Evolutionary conservation across 2,329 filamentous ascomycete genomes (phyloP).

Genomic region (Colletotrichum sp.): DNA sequence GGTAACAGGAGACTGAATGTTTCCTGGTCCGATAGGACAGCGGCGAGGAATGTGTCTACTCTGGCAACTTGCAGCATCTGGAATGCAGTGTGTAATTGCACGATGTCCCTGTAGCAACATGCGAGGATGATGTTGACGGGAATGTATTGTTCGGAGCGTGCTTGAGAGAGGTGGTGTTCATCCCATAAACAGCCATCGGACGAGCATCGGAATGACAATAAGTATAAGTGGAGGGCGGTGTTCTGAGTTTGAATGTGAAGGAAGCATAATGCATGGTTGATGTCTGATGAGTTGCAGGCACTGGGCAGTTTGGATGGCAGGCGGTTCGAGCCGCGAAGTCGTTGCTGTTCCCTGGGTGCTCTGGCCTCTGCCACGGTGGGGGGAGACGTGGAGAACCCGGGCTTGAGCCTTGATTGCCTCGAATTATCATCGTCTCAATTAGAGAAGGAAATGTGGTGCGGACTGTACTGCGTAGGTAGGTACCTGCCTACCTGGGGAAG

Average conservation of each 20-base stretch:
- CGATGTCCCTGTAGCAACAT: not conserved
- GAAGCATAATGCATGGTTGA: not conserved
- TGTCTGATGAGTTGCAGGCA: not conserved
- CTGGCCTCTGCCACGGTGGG: not conserved
- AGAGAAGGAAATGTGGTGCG: not conserved
- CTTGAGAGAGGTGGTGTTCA: not conserved
- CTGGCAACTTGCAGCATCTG: not conserved
- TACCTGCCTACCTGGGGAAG: not conserved
- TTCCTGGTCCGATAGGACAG: not conserved
- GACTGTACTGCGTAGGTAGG: not conserved
- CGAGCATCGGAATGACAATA: not conserved
- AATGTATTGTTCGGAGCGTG: not conserved
- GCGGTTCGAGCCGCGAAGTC: conserved; percentile 10
- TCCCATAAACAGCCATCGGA: not conserved
- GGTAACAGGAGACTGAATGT: not conserved
- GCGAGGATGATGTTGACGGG: not conserved
- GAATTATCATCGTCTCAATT: conserved; percentile 5
- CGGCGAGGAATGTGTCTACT: not conserved
- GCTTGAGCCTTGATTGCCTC: not conserved
- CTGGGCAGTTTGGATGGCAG: not conserved
- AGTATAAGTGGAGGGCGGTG: not conserved
- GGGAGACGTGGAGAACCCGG: not conserved
- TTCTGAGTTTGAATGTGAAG: not conserved
- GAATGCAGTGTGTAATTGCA: conserved; percentile 7
- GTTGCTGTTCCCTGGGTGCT: not conserved